Conservation (phyloP, 2,329 filamentous ascomycete species). For the Hymenoscyphus scutula region DNA sequence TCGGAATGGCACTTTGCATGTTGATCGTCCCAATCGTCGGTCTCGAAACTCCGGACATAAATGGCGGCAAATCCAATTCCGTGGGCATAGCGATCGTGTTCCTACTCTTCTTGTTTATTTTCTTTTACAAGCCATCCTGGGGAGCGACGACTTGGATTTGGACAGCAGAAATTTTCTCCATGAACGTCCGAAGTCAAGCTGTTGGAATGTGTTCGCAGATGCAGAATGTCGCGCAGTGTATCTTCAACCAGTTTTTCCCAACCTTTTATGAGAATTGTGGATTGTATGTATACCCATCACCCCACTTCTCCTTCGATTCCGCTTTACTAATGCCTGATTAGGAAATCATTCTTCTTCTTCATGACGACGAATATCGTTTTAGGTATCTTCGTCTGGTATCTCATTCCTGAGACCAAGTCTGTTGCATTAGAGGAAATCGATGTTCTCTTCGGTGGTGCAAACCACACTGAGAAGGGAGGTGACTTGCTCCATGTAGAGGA, state of each 20-base stretch:
- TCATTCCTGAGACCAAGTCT: constrained; percentile 55
- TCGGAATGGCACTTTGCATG: constrained; percentile 71
- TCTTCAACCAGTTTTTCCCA: constrained; percentile 70
- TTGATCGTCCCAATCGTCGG: constrained; percentile 59
- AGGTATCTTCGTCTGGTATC: constrained; percentile 50
- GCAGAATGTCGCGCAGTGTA: constrained; percentile 63
- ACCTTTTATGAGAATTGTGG: constrained; percentile 58
- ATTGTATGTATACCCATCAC: constrained; percentile 33
- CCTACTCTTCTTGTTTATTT: constrained; percentile 64
- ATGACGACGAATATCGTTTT: constrained; percentile 47
- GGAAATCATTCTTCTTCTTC: constrained; percentile 49
- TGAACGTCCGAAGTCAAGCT: constrained; percentile 70
- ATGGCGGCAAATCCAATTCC: constrained; percentile 52
- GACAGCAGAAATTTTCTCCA: constrained; percentile 67
- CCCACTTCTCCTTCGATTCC: not conserved
- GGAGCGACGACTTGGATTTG: constrained; percentile 70
- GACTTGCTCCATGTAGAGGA: constrained; percentile 29
- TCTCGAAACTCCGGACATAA: constrained; percentile 54
- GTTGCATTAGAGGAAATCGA: constrained; percentile 56
- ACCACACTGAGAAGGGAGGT: constrained; percentile 35
- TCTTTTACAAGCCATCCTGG: constrained; percentile 70
- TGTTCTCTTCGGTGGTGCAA: constrained; percentile 46
- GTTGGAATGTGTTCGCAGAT: constrained; percentile 63
- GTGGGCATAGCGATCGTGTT: constrained; percentile 69
- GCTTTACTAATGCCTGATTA: too few relatives aligned